Percentiles rank a stretch among this genome's conserved stretches.
phyloP scores from a whole-genome alignment of 106 monocot genomes.

The Dendrobium huoshanense region DNA sequence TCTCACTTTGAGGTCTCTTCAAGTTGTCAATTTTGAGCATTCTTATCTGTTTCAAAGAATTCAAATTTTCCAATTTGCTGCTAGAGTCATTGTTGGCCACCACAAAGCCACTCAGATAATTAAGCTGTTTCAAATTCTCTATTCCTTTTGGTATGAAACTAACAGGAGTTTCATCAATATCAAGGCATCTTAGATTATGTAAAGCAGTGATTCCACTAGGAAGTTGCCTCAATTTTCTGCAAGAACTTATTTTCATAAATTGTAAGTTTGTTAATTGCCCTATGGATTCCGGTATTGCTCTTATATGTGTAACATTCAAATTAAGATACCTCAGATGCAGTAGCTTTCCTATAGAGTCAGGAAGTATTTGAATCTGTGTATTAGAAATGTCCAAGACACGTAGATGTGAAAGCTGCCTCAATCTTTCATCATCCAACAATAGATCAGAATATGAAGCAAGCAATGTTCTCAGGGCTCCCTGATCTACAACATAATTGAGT shows the following conservation, averaged over 20 bases:
- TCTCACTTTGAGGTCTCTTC: constrained; percentile 13
- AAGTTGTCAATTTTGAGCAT: constrained; percentile 11
- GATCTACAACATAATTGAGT: no score
- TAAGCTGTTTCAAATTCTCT: constrained; percentile 19
- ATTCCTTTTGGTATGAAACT: background rate
- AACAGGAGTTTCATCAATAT: constrained; percentile 5
- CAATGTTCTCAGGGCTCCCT: no score
- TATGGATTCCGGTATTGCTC: constrained; percentile 26
- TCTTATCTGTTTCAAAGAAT: constrained; percentile 2
- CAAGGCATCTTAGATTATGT: constrained; percentile 17
- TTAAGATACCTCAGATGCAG: constrained; percentile 26
- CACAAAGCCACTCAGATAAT: constrained; percentile 23
- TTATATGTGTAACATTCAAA: constrained; percentile 15
- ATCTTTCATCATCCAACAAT: no score
- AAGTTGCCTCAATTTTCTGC: constrained; percentile 10
- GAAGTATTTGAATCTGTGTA: constrained; percentile 7
- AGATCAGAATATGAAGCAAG: no score
- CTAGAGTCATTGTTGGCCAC: background rate
- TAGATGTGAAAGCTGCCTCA: background rate
- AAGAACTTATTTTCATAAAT: background rate
- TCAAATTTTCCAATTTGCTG: constrained; percentile 6
- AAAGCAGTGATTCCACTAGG: constrained; percentile 12
- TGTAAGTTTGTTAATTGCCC: no score
- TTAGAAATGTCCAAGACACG: constrained; percentile 18
- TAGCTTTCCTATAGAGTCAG: constrained; percentile 23